These are phyloP conservation scores for Solanum chacoense DNA, from an alignment of 305 asterid species.

Conservation along the genomic window DNA sequence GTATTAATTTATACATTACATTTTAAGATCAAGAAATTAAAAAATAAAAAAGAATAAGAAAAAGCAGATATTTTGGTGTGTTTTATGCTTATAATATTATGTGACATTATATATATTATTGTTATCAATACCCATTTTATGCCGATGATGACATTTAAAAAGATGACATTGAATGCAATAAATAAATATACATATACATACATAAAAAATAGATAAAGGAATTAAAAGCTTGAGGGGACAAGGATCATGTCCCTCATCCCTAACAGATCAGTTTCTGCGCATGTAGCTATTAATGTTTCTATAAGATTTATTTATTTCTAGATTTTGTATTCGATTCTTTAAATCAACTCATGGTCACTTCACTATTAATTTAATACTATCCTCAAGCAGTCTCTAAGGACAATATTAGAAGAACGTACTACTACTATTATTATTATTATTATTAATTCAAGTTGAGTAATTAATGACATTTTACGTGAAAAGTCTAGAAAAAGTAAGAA, in stretches of 20 bases:
- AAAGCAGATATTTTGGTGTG: neutral
- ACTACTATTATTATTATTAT: neutral
- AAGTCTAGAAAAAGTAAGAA: neutral
- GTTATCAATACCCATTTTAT: neutral
- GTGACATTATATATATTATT: neutral
- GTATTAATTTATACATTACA: neutral
- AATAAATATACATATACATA: neutral
- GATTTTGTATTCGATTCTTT: neutral
- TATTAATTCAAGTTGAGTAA: neutral
- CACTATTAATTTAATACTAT: neutral
- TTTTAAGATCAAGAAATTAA: neutral
- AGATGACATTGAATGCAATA: neutral
- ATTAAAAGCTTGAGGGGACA: neutral
- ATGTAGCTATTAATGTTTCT: neutral
- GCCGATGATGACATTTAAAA: neutral
- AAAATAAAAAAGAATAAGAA: neutral
- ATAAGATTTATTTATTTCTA: neutral
- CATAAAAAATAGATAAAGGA: neutral
- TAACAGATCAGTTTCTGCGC: neutral
- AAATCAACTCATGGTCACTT: neutral
- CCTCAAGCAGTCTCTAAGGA: neutral
- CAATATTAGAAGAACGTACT: neutral
- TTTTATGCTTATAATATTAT: neutral
- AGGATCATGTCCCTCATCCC: neutral
- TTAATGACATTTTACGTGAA: neutral